Base-by-base conservation (phyloP, 2,329 filamentous ascomycete genomes). In the Truncatella angustata region DNA sequence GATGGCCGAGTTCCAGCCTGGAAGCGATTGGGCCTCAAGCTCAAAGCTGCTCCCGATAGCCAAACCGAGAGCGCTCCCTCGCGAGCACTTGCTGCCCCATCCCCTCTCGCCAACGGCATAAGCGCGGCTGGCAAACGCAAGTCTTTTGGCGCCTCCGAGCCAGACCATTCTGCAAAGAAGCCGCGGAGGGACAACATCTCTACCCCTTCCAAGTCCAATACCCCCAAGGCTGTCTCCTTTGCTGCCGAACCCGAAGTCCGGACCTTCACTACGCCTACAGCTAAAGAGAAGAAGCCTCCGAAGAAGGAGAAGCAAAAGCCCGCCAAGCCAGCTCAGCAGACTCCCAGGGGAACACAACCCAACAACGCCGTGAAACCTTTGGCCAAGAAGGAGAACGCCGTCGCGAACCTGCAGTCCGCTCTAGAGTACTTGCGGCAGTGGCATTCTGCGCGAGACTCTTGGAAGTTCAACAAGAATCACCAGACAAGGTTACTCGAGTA, bases 381-480 rank as follows among this genome's bases (percentile, higher is more conserved):
- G 36, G 63, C 70, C 46, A 39, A 26, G 47, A 58, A 56, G 56
- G 58, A 56, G 47, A 56, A 69, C 66, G 52, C 65, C 61, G 58
- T 66, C 69, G 68, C 70, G 67, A 77, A 82, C 55, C 71, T 85
- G 51, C 78, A 82, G 43, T 80, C 86, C 12, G 86, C 91, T 53
- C 77, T 95, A 14, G 78, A 82, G 49, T 97, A 97, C 67, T 80
- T 97, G 40, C 78, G 78, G 43, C 84, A 86, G 65, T 96, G 91
- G 79, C 79, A 89, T 70, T 80, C 79, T 51, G 80, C 85, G 55
- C 85, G 85, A 53, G 75, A 79, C 9, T 77, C 77, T 60, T 97
- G 93, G 93, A 97, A 96, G 70, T 97, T 97, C 76, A 96, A 95
- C 75, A 97, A 97, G 74, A 92, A 91, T 61, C 85, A 91, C 65